Percentiles rank a stretch among this genome's conserved stretches.
phyloP scores from a whole-genome alignment of 169 alveolate species.

The Cryptosporidium tyzzeri region DNA sequence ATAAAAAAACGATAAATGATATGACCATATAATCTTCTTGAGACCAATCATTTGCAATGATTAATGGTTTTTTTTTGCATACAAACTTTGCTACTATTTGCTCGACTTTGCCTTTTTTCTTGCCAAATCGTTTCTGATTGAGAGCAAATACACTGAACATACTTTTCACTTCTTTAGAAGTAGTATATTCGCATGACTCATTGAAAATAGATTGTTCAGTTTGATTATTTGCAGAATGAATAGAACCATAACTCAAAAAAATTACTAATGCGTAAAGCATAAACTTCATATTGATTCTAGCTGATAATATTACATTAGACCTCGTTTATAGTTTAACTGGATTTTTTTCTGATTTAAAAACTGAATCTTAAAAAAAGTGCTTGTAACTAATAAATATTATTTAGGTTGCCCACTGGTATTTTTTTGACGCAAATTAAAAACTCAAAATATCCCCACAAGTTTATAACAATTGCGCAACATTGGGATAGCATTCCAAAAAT shows the following conservation, averaged over 20 bases:
- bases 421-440: not conserved
- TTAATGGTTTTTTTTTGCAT: slow-evolving; percentile 30
- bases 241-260: not conserved
- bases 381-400: not conserved
- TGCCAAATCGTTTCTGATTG: slow-evolving; percentile 45
- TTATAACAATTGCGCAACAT: slow-evolving; percentile 23
- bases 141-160: not conserved
- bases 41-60: slow-evolving; percentile 65
- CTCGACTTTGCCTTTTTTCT: slow-evolving; percentile 63
- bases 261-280: not conserved
- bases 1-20: slow-evolving; percentile 48
- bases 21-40: slow-evolving; percentile 24
- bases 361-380: not conserved
- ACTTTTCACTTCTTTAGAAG: slow-evolving; percentile 29
- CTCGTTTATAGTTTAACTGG: not conserved
- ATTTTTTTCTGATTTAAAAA: not conserved
- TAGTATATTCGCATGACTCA: slow-evolving; percentile 13
- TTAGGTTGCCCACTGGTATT: not conserved
- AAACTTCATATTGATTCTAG: not conserved
- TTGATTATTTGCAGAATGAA: not conserved
- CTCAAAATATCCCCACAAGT: slow-evolving; percentile 1
- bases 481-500: not conserved
- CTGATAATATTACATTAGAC: not conserved
- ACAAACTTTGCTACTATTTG: slow-evolving; percentile 28
- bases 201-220: not conserved